Evolutionary conservation across 2,329 filamentous ascomycete species (phyloP), one percentile per base, ranked within the genome.

Genomic region (Colletotrichum coccodes): DNA sequence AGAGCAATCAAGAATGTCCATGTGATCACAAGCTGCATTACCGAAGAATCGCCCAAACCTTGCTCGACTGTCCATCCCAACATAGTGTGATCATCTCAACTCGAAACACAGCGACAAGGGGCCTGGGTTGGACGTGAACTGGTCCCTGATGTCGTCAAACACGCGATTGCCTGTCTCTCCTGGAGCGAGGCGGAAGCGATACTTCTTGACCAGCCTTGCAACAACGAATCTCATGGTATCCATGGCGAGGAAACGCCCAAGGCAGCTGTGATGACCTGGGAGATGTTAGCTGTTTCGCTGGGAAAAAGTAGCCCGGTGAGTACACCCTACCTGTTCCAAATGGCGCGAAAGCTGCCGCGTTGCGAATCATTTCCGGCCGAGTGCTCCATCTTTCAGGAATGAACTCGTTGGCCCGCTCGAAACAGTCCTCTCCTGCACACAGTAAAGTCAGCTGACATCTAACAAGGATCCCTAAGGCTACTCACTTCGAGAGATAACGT

Each of bases 331-430:
- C 76, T n/a, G 72, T 77, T 1, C 75, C 75, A 53, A 80, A 82
- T 0, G 80, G 80, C 1, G 64, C 64, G 60, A 75, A 79, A 1
- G 76, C 78, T 1, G 73, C 71, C 28, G 68, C 60, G 57, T 81
- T 75, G 26, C 72, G 75, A n/a, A 78, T 71, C 64, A 82, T 66
- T 9, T 81, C 76, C 3, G 74, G 74, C 16, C 63, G 68, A 4
- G 73, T 74, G 2, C 75, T 79, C 79, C 79, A 82, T 30, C 80
- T 73, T 60, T 82, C 79, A 2, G 80, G 80, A 6, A 82, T 74
- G 57, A 81, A 82, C 26, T 79, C 75, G 1, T 70, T 62, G 7
- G 74, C 71, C 2, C 59, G 54, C 40, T 70, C 74, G 65, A 79
- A 80, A 30, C 72, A 75, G 49, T 76, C 74, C 34, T 67, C 76